Conservation (phyloP, 148 eudicot species). For the Heliosperma pusillum region DNA sequence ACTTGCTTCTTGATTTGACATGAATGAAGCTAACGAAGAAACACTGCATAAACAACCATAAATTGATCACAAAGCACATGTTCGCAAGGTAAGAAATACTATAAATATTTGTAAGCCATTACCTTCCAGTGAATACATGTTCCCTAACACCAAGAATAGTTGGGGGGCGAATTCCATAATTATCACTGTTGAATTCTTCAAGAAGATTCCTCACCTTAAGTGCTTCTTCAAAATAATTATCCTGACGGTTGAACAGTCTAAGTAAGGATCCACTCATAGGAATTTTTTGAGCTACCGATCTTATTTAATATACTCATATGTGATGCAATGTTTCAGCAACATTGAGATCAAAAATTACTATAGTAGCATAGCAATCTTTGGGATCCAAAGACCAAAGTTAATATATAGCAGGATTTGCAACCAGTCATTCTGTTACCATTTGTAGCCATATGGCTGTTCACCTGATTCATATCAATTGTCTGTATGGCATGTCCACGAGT, state of each 20-base stretch:
- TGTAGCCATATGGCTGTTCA: not conserved
- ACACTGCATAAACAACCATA: conserved; percentile 60
- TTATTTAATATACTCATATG: not conserved
- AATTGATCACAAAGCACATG: conserved; percentile 11
- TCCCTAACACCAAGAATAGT: conserved; percentile 98
- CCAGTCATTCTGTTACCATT: not conserved
- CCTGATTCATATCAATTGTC: conserved; percentile 99
- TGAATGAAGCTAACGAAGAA: conserved; percentile 93
- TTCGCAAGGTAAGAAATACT: not conserved
- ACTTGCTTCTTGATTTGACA: conserved; percentile 96
- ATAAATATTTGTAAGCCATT: conserved; percentile 9
- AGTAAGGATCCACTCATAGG: not conserved
- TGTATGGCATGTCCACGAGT: conserved; percentile 97
- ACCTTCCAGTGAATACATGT: conserved; percentile 99
- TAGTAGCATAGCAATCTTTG: too few species aligned
- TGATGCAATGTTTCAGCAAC: not conserved
- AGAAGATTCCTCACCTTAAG: conserved; percentile 98
- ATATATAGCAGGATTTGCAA: not conserved
- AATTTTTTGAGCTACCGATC: not conserved
- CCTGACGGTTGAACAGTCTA: conserved; percentile 41
- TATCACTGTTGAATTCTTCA: conserved; percentile 62
- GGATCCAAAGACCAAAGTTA: too few species aligned
- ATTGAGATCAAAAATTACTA: not conserved
- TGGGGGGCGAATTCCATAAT: conserved; percentile 80
- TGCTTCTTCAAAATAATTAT: conserved; percentile 98